phyloP scores from a whole-genome alignment of 192 early-diverging fungal genomes.

The Podochytrium sp. region DNA sequence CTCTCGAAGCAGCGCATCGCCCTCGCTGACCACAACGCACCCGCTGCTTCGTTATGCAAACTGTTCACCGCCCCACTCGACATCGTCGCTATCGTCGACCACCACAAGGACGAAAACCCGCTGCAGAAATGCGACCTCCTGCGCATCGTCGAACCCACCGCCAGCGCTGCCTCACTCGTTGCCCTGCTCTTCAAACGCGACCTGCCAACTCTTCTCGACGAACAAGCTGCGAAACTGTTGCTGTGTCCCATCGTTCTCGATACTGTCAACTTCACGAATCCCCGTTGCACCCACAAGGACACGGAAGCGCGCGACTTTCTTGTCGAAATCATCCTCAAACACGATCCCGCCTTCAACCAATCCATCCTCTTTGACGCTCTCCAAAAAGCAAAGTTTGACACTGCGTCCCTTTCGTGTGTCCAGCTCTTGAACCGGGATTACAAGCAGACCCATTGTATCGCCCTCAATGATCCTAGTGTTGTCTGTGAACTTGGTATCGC shows the following conservation, averaged over 20 bases:
- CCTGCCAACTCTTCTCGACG: constrained; percentile 8
- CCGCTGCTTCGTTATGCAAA: constrained; percentile 38
- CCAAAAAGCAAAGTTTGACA: constrained; percentile 57
- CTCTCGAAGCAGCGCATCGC: constrained; percentile 50
- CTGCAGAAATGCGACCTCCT: constrained; percentile 46
- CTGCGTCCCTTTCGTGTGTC: constrained; percentile 45
- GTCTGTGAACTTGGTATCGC: constrained; percentile 69
- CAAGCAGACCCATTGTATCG: constrained; percentile 66
- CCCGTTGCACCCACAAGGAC: constrained; percentile 55
- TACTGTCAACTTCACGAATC: constrained; percentile 60
- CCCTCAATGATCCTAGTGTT: too few relatives aligned
- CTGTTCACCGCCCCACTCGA: neutral
- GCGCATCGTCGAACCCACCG: constrained; percentile 61
- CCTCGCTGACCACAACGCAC: constrained; percentile 73
- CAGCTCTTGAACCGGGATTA: constrained; percentile 76
- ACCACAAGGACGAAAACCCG: constrained; percentile 67
- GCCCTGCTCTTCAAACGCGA: constrained; percentile 39
- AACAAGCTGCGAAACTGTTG: constrained; percentile 48
- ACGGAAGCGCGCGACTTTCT: constrained; percentile 45
- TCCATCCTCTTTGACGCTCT: constrained; percentile 49
- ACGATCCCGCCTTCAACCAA: constrained; percentile 1
- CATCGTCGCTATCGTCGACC: constrained; percentile 70
- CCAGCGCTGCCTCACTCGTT: constrained; percentile 63
- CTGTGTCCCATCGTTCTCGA: constrained; percentile 73
- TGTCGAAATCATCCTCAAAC: constrained; percentile 2